phyloP scores from a whole-genome alignment of 2,329 filamentous ascomycete species.

The Dactylellina sp. region DNA sequence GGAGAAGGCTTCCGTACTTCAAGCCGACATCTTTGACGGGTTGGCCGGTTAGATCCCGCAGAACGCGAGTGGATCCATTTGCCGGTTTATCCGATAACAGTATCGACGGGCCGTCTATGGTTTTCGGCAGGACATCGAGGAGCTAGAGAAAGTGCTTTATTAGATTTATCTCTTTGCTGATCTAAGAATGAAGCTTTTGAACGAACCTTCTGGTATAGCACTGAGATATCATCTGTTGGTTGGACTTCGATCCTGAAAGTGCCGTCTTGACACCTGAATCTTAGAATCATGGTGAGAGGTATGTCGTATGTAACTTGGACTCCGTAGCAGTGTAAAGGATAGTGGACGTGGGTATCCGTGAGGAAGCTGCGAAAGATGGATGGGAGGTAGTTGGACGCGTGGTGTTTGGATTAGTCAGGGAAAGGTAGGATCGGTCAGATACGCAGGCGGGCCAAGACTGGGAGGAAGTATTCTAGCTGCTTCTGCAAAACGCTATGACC shows the following conservation, averaged over 20 bases:
- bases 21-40: conserved; percentile 72
- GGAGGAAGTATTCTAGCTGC: conserved; percentile 34
- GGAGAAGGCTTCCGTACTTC: conserved; percentile 65
- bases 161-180: background rate
- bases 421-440: conserved; percentile 22
- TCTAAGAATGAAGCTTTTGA: background rate
- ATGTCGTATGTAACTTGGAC: background rate
- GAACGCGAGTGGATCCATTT: conserved; percentile 70
- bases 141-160: conserved; percentile 64
- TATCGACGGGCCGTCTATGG: conserved; percentile 72
- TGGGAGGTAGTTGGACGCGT: conserved; percentile 29
- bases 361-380: background rate
- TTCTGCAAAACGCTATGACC: conserved; percentile 12
- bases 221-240: conserved; percentile 68
- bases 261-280: conserved; percentile 91
- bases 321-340: background rate
- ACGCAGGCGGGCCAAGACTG: background rate
- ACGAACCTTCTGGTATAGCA: conserved; percentile 59
- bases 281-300: conserved; percentile 76
- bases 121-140: conserved; percentile 71
- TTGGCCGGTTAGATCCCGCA: conserved; percentile 71
- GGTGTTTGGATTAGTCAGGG: conserved; percentile 44
- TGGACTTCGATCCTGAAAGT: conserved; percentile 87
- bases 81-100: conserved; percentile 73
- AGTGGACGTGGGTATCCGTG: background rate